Conservation (phyloP, 225 moss, liverwort and hornwort genomes). For the Physcomitrium patens region DNA sequence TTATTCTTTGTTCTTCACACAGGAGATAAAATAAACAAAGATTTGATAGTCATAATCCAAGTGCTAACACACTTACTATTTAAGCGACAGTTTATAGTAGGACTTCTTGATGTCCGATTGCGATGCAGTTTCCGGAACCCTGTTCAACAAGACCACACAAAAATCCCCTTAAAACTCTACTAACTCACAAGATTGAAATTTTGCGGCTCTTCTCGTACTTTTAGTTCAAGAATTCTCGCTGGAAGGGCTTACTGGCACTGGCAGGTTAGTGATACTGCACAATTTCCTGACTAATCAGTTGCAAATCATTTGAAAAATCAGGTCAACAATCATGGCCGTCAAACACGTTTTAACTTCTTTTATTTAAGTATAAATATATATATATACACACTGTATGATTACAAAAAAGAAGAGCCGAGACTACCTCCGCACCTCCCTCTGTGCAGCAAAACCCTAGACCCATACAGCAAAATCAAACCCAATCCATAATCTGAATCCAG, state of each 20-base stretch:
- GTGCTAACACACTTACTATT: conserved; percentile 65
- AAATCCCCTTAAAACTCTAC: neutral
- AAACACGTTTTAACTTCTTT: too few species aligned
- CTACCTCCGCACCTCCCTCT: neutral
- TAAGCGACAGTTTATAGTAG: conserved; percentile 93
- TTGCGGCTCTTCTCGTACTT: too few species aligned
- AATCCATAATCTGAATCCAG: neutral
- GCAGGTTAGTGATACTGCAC: neutral
- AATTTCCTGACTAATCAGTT: neutral
- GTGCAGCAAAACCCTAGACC: conserved; percentile 3
- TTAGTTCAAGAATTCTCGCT: too few species aligned
- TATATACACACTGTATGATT: neutral
- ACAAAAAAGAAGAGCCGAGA: neutral
- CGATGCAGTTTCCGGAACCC: conserved; percentile 80
- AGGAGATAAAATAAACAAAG: too few species aligned
- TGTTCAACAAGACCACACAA: conserved; percentile 36
- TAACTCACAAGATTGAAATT: neutral
- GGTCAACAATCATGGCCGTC: neutral
- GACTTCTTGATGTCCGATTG: conserved; percentile 95
- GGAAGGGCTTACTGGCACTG: too few species aligned
- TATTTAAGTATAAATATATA: neutral
- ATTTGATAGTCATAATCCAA: too few species aligned
- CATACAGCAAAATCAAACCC: neutral
- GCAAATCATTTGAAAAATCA: neutral
- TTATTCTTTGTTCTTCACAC: too few species aligned